A percentile compares a stretch with the other conserved stretches of the same genome.
Evolutionary conservation across 2,329 filamentous ascomycete genomes (phyloP).

Genomic region (Coleophoma eucalyptorum): DNA sequence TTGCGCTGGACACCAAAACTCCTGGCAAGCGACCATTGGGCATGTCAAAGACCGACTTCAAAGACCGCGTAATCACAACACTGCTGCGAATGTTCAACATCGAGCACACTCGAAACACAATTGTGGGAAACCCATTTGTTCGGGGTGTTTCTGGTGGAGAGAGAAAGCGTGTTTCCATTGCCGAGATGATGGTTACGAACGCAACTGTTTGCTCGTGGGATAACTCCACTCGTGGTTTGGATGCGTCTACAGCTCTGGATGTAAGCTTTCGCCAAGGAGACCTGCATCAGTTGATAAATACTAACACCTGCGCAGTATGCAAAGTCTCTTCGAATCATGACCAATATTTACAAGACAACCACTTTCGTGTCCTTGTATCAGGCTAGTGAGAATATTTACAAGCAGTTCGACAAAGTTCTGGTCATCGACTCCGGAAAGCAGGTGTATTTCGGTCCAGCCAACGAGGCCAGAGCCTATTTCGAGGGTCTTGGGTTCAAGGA

Average conservation of each 20-base stretch:
- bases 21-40: constrained; percentile 76
- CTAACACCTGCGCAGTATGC: constrained; percentile 34
- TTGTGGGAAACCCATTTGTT: constrained; percentile 79
- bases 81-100: constrained; percentile 93
- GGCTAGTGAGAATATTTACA: constrained; percentile 77
- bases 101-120: constrained; percentile 79
- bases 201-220: constrained; percentile 73
- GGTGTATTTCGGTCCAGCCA: constrained; percentile 69
- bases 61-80: constrained; percentile 68
- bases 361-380: constrained; percentile 87
- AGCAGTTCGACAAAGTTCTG: constrained; percentile 78
- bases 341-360: constrained; percentile 77
- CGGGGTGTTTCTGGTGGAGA: constrained; percentile 79
- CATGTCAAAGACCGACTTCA: constrained; percentile 70
- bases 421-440: constrained; percentile 74
- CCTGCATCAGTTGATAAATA: no score
- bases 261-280: no score
- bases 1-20: constrained; percentile 81
- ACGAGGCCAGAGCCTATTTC: constrained; percentile 69
- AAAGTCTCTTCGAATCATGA: constrained; percentile 73
- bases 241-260: constrained; percentile 64
- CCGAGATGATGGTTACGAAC: constrained; percentile 76
- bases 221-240: constrained; percentile 67
- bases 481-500: constrained; percentile 72
- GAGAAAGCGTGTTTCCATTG: constrained; percentile 76